Evolutionary conservation across 2,329 filamentous ascomycete species (phyloP), one percentile per base, ranked within the genome.

Genomic region (Fusarium sp.): DNA sequence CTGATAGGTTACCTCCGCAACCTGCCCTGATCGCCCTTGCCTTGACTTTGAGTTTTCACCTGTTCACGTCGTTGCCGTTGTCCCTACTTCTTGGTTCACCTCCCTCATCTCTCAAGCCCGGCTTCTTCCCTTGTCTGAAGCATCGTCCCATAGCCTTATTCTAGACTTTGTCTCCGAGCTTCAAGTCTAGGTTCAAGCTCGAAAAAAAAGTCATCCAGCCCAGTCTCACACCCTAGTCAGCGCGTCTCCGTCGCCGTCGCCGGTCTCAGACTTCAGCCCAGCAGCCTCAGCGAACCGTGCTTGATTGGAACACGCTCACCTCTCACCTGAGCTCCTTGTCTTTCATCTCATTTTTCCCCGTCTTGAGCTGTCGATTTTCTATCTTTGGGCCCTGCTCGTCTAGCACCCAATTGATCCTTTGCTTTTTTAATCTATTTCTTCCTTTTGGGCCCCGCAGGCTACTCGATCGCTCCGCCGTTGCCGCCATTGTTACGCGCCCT

Each of bases 261-360:
- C 72, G 72, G 70, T 74, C 72, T 74, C 72, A 74, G 62, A 73
- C 71, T 69, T 74, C 65, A 74, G 72, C 72, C 72, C 66, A 73
- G 54, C 58, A 59, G 55, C 58, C 43, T 55, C 16, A 66, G 54
- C 57, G 60, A 73, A 58, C 68, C 68, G 68, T 71, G 68, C 68
- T 71, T 48, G 58, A 62, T 69, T 69, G 66, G 66, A 58, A 23
- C 47, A 27, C 28, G 46, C 41, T 62, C 41, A 44, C 41, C 52
- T 52, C 34, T 65, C 51, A 52, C 30, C 59, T 52, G 43, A 65
- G 34, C 40, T 50, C 47, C 41, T 36, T 39, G 55, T 60, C 68
- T 50, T 28, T 56, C 54, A 30, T 39, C 43, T 54, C 57, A 12
- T 28, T 50, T 55, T 64, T 43, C 23, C 31, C 18, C 18, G 18